A percentile compares a stretch with the other conserved stretches of the same genome.
Conservation (phyloP, 1,139 yeast genomes). For the Casaregolazyma lundiana region DNA sequence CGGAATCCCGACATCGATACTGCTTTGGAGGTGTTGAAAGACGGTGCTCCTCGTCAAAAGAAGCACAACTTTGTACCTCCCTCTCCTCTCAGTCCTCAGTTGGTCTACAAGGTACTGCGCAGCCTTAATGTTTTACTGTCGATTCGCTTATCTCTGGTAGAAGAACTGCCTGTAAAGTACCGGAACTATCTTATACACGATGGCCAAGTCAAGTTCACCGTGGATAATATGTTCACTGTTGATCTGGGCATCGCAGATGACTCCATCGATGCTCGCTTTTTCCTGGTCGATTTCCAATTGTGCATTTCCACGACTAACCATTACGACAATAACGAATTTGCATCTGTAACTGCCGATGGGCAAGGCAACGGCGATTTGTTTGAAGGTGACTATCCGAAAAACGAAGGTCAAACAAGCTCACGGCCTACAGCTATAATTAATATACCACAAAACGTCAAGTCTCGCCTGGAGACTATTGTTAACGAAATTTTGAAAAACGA, state of each 20-base stretch:
- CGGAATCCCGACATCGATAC: constrained; percentile 88
- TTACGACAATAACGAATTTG: constrained; percentile 3
- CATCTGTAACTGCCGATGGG: neutral
- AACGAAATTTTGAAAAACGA: constrained; percentile 53
- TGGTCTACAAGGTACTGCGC: constrained; percentile 57
- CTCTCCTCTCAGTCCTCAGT: constrained; percentile 49
- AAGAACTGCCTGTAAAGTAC: constrained; percentile 58
- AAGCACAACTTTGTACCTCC: constrained; percentile 55
- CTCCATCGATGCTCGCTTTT: constrained; percentile 54
- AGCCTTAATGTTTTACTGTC: constrained; percentile 72
- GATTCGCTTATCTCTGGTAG: constrained; percentile 65
- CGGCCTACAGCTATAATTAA: constrained; percentile 14
- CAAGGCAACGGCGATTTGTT: neutral
- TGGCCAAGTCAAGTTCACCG: constrained; percentile 69
- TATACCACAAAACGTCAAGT: constrained; percentile 37
- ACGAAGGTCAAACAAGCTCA: neutral
- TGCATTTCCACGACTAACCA: constrained; percentile 20
- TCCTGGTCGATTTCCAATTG: constrained; percentile 69
- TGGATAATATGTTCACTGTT: constrained; percentile 63
- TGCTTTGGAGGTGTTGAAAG: constrained; percentile 74
- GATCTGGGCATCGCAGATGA: constrained; percentile 70
- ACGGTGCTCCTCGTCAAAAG: constrained; percentile 74
- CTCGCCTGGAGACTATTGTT: constrained; percentile 49
- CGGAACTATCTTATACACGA: constrained; percentile 60
- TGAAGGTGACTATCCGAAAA: neutral